Base-by-base conservation (phyloP, 176 grass and related monocot species). In the Carex kokanica region DNA sequence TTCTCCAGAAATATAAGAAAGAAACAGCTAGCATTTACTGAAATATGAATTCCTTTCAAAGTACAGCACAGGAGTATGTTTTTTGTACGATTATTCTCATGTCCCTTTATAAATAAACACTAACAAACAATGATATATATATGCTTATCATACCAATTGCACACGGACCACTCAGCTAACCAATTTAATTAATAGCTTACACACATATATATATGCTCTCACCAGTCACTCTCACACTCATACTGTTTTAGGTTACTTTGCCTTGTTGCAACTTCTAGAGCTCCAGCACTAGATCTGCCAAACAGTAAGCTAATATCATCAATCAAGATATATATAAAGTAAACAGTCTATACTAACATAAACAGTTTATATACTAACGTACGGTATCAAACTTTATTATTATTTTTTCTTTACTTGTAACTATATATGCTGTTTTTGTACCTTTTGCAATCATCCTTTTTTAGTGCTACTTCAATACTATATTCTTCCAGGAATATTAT, bases 251-350 rank as follows among this genome's bases (percentile, higher is more conserved):
- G 40, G 47, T 77, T 77, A 38, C 0, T 38, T 38, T 38, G 36
- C 36, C 5, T 38, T 38, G 36, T 38, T 38, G 0, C 36, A 6
- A 38, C 41, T 43, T 43, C 41, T 9, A 99, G 59, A 99, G 85
- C 90, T 96, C 97, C 78, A 99, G 88, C 64, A 99, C 97, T 87
- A 99, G 60, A 86, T 99, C 97, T 99, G 87, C 83, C 89, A 34
- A 1, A 12, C 45, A 63, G 73, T 74, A 74, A 79, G 57, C 13
- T 65, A 21, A 68, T 29, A 34, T n/a, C 21, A 43, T 66, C 20
- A 14, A 43, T 15, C 6, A 51, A 51, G 17, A 43, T 51, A 5
- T 27, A 1, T 2, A 27, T 25, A 68, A 31, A 16, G 49, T 20
- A 52, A 70, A 16, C 3, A 70, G 25, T 31, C 1, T 17, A 25